phyloP scores from a whole-genome alignment of 331 rosid species.

The Pyrus hybrid region DNA sequence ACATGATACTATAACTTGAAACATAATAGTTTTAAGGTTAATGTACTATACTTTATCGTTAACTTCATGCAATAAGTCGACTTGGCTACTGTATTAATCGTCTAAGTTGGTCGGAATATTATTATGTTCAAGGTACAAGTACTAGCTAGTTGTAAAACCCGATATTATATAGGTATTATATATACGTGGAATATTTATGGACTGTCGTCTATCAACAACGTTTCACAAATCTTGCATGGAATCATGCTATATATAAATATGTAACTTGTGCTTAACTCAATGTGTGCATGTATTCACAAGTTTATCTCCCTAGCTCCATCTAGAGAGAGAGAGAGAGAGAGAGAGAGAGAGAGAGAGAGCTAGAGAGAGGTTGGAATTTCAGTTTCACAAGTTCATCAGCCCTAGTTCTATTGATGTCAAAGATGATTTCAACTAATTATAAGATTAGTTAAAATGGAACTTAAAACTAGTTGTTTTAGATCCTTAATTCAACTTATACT shows the following conservation, averaged over 20 bases:
- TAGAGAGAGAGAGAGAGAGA: neutral
- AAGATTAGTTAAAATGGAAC: no score
- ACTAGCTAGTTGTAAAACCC: neutral
- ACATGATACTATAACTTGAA: neutral
- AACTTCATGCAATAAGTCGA: neutral
- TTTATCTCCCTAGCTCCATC: neutral
- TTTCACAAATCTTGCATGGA: neutral
- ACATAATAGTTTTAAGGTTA: neutral
- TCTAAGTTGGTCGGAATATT: neutral
- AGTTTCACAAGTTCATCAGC: no score
- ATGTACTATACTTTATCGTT: neutral
- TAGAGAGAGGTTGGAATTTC: no score
- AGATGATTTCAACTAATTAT: no score
- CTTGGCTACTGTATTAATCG: neutral
- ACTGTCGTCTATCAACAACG: neutral
- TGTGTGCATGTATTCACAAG: neutral
- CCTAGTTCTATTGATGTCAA: no score
- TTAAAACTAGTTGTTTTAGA: no score
- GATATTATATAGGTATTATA: neutral
- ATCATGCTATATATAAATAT: neutral
- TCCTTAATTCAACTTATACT: no score
- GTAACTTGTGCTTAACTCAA: neutral
- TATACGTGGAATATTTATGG: neutral
- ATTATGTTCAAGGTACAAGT: neutral
- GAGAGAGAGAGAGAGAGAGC: neutral